Evolutionary conservation across 768 basidiomycete genomes (phyloP).

Genomic region (Xerocomellus dryophilus): DNA sequence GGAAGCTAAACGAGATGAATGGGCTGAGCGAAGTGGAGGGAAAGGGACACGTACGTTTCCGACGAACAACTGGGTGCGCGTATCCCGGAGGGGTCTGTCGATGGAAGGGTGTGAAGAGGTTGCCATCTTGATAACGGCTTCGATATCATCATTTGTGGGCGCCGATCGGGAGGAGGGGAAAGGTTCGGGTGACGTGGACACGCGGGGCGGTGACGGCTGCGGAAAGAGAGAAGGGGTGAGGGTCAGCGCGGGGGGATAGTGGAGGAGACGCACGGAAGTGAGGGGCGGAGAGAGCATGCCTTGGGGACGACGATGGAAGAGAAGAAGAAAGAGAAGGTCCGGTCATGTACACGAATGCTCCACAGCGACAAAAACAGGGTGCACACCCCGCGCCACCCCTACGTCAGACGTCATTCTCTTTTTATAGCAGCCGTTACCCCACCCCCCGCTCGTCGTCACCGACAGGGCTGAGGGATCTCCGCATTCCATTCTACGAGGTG

Average conservation of each 20-base stretch:
- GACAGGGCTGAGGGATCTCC: constrained; percentile 2
- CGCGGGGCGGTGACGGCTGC: constrained; percentile 11
- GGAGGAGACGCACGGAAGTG: constrained; percentile 3
- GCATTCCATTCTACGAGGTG: neutral
- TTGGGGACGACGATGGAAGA: neutral
- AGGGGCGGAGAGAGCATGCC: constrained; percentile 17
- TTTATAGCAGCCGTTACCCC: constrained; percentile 10
- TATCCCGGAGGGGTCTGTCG: constrained; percentile 67
- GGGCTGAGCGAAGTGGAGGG: neutral
- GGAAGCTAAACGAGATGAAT: constrained; percentile 63
- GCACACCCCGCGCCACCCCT: constrained; percentile 31
- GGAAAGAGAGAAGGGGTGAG: neutral
- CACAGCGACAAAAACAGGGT: constrained; percentile 37
- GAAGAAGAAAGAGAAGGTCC: constrained; percentile 11
- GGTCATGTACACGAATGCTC: constrained; percentile 32
- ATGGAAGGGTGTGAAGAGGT: constrained; percentile 61
- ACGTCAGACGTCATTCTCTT: constrained; percentile 33
- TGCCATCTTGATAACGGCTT: constrained; percentile 89
- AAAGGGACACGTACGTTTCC: constrained; percentile 72
- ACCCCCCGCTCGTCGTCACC: neutral
- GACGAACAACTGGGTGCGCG: constrained; percentile 92
- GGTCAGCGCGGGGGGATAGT: fast-evolving
- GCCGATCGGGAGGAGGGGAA: constrained; percentile 15
- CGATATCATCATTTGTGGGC: constrained; percentile 81
- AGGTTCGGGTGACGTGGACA: constrained; percentile 6